Base-by-base conservation (phyloP, 2,329 filamentous ascomycete species). In the Colletotrichum cuscutae region DNA sequence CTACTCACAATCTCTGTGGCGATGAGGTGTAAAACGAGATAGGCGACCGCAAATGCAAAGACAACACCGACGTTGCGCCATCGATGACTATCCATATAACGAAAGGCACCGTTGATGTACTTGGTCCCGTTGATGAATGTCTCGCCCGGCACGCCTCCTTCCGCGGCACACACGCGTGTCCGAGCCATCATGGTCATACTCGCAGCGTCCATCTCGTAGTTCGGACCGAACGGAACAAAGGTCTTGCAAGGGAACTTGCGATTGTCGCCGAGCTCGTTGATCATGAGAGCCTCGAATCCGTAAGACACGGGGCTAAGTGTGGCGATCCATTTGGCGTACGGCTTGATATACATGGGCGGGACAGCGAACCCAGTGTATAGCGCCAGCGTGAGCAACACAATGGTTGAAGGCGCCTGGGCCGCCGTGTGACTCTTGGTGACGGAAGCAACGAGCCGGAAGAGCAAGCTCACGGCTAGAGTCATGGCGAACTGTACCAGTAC, bases 361-460 rank as follows among this genome's bases (percentile, higher is more conserved):
- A 74, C 61, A 19, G 70, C 72, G 62, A 73, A 74, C 4, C 72
- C 72, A 1, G 61, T 73, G 57, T 72, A 74, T 0, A 74, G 15
- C 7, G 56, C 46, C 30, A 74, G 53, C 0, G 71, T 19, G 1
- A 74, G 61, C n/a, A 74, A 53, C 5, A 74, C 61, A 2, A 66
- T 65, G 4, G 65, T 62, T 4, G 72, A 61, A 3, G 72, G 72
- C 2, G 70, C 70, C 42, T 70, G 65, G 32, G 72, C 72, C 5
- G 66, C 57, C 13, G 72, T 19, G 4, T 69, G 57, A 1, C 88
- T 87, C 2, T 88, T 89, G 4, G 89, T 91, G 35, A 92, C 82
- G 1, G 90, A 86, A 1, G 91, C 92, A 73, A 93, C 89, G 84
- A 91, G 90, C 4, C 92, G 87, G 79, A 92, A 93, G 32, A 93